Conservation (phyloP, 148 eudicot species). For the Talinum fruticosum region DNA sequence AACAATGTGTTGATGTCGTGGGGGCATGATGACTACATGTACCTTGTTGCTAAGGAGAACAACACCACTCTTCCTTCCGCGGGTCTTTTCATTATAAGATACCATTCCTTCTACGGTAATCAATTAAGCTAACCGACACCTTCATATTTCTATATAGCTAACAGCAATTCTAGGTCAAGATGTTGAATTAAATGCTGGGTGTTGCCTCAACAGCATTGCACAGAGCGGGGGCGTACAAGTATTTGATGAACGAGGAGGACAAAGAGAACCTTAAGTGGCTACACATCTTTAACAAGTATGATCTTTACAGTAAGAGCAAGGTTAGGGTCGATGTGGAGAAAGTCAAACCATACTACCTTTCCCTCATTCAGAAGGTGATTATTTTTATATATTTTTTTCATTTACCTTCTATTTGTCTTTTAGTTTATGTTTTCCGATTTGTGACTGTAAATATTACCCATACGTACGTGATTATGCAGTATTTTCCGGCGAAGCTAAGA, state of each 20-base stretch:
- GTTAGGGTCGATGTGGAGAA: constrained; percentile 32
- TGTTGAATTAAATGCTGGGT: too few relatives aligned
- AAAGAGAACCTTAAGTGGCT: constrained; percentile 67
- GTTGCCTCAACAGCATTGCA: constrained; percentile 53
- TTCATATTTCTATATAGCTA: too few relatives aligned
- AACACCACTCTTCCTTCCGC: constrained; percentile 42
- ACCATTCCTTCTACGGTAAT: constrained; percentile 50
- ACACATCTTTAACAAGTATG: constrained; percentile 57
- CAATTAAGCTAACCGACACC: too few relatives aligned
- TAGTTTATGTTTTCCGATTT: background rate
- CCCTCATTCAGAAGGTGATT: constrained; percentile 42
- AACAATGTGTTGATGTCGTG: constrained; percentile 53
- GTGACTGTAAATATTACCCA: background rate
- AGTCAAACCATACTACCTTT: constrained; percentile 48
- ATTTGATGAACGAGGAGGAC: constrained; percentile 78
- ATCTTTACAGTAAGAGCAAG: constrained; percentile 54
- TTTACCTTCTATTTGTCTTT: background rate
- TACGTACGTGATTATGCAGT: constrained; percentile 10
- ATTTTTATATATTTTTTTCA: background rate
- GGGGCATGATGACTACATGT: constrained; percentile 67
- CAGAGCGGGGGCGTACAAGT: constrained; percentile 55
- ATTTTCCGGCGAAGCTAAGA: constrained; percentile 23
- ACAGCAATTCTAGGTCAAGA: too few relatives aligned
- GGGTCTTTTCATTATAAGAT: constrained; percentile 48
- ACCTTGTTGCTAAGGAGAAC: constrained; percentile 47